Conservation (phyloP, 2,329 filamentous ascomycete species). For the Fragosphaeria purpurea region DNA sequence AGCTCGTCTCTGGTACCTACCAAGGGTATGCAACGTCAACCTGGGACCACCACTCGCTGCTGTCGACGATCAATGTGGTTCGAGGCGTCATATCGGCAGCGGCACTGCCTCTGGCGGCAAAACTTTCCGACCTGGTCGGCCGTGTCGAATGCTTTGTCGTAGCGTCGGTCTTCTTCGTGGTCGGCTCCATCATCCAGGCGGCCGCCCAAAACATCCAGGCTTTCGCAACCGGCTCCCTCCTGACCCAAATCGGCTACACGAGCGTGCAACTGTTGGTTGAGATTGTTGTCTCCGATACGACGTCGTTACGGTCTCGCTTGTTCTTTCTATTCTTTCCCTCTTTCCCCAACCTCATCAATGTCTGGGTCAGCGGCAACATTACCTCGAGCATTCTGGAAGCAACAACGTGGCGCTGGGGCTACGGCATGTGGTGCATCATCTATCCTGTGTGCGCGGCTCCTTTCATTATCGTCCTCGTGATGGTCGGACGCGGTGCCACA, state of each 20-base stretch:
- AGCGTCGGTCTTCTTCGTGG: conserved; percentile 27
- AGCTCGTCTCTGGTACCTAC: not conserved
- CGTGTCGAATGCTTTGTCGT: not conserved
- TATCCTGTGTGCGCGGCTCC: conserved; percentile 47
- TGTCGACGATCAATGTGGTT: not conserved
- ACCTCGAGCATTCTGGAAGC: conserved; percentile 36
- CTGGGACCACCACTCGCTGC: not conserved
- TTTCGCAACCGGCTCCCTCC: conserved; percentile 47
- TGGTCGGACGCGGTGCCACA: conserved; percentile 39
- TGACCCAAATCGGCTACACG: conserved; percentile 57
- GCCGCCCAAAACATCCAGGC: conserved; percentile 33
- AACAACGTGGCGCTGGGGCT: conserved; percentile 51
- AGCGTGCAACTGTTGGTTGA: conserved; percentile 51
- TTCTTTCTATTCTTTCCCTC: conserved; percentile 27
- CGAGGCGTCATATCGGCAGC: not conserved
- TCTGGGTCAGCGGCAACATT: conserved; percentile 53
- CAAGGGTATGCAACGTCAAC: not conserved
- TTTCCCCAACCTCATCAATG: conserved; percentile 50
- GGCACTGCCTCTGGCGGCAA: not conserved
- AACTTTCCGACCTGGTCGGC: not conserved
- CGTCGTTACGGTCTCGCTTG: conserved; percentile 36
- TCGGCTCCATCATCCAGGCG: conserved; percentile 42
- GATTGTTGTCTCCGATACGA: conserved; percentile 54
- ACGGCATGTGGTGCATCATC: conserved; percentile 55
- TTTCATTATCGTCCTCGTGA: conserved; percentile 28